Base-by-base conservation (phyloP, 2,329 filamentous ascomycete species). In the Aspergillus felis region DNA sequence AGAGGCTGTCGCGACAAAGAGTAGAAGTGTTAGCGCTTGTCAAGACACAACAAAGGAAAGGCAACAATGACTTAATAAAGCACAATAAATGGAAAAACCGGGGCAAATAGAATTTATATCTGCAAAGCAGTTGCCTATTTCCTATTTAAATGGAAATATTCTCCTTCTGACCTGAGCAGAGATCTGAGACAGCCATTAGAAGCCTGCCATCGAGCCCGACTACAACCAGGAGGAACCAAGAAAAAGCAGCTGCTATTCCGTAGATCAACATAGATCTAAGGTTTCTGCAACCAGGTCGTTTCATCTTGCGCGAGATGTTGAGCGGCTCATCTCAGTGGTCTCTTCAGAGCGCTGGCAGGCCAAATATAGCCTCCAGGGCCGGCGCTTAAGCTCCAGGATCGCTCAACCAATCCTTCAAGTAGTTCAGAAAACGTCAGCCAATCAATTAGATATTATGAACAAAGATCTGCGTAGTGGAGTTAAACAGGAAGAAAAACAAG, bases 341-440 rank as follows among this genome's bases (percentile, higher is more conserved):
- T 65, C 58, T 61, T 57, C 53, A 65, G 57, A 63, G 59, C 61
- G 61, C 63, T 58, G 51, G 48, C 44, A 50, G 24, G 55, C 61
- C 69, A 67, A 69, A 70, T 64, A 62, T 69, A 68, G 66, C 38
- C 55, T 55, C 54, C 24, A 35, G 4, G 10, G 49, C 58, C 55
- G 59, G 69, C 69, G 70, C 69, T 71, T 69, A 71, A 60, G 56
- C 47, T 52, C 54, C 59, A 57, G 50, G 51, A 53, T 51, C 58
- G 49, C 20, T 58, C 46, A 60, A 53, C 69, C 68, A 71, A 68
- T 70, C 57, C 51, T 57, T 61, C 24, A 42, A 20, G 29, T 24
- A 24, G 22, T 35, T 27, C 14, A 38, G 6, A 20, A 38, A 42
- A 28, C 22, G n/a, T 60, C 56, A 54, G 56, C 57, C 56, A 50